Evolutionary conservation across 306 rosid species (phyloP), one percentile per base, ranked within the genome.

Genomic region (Pyrus bretschneideri): DNA sequence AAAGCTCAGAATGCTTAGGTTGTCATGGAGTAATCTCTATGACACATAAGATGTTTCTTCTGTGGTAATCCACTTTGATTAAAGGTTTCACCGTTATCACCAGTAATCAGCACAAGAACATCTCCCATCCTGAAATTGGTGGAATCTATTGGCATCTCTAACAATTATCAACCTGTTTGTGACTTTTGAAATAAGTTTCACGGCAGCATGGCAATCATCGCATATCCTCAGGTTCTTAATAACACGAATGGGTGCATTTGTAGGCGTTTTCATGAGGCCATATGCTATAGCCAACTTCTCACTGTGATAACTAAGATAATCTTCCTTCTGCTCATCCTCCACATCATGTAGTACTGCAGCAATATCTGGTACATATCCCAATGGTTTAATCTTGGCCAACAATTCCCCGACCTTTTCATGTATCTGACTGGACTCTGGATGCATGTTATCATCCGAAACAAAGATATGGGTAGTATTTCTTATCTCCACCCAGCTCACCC

Each of bases 401-500:
- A 84, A 73, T 27, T 77, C 85, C 25, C 45, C 23, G 3, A 84
- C 87, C 46, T 84, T 84, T 62, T 77, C 63, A 67, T 63, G 60
- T 63, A 84, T 84, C 69, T 81, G 75, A 63, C 75, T 77, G 27
- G 72, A 63, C 59, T 84, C 80, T 1, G 82, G 84, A 63, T 84
- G 85, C 2, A 27, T 73, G 30, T 59, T 69, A 72, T 81, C 85
- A 65, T 84, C 87, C 6, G 87, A 77, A 80, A 74, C 74, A 70
- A 84, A 84, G 45, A 84, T 72, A 65, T 84, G 87, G 68, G 82
- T 73, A 38, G 60, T 35, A 67, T 65, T 75, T 67, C 72, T 77
- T 69, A 84, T 81, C 72, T 81, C 85, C 44, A 84, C 78, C 85
- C 87, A 84, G 74, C 85, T 84, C 68, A 84, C 82, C 63, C 87